Evolutionary conservation across 2,329 filamentous ascomycete genomes (phyloP).

Genomic region (Diplodia scrobiculata): DNA sequence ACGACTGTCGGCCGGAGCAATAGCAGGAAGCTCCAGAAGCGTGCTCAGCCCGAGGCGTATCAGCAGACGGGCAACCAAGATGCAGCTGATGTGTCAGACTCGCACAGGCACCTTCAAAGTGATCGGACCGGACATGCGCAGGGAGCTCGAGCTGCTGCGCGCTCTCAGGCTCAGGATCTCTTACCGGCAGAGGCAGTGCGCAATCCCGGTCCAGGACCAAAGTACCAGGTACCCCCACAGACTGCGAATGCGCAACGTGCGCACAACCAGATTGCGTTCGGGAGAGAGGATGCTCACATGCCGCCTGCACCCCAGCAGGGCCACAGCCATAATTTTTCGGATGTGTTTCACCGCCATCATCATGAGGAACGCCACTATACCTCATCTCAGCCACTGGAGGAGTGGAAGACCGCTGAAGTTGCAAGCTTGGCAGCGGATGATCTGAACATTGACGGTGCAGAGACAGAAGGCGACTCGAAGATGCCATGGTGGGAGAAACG

Average conservation of each 20-base stretch:
- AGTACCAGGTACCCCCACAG: constrained; percentile 43
- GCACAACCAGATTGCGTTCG: constrained; percentile 49
- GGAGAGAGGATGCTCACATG: constrained; percentile 33
- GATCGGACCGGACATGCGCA: constrained; percentile 43
- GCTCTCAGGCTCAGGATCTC: constrained; percentile 44
- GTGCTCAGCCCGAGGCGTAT: constrained; percentile 30
- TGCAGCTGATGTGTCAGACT: constrained; percentile 32
- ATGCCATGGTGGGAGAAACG: constrained; percentile 75
- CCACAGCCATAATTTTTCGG: constrained; percentile 33
- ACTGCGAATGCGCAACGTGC: constrained; percentile 42
- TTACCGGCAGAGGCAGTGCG: constrained; percentile 37
- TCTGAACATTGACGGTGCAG: constrained; percentile 44
- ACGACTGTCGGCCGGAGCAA: constrained; percentile 41
- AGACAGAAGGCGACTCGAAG: constrained; percentile 35
- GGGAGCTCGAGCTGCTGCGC: constrained; percentile 40
- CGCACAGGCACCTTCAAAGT: constrained; percentile 45
- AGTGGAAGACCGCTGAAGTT: constrained; percentile 50
- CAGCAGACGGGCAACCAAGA: constrained; percentile 13
- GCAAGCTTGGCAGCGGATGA: constrained; percentile 49
- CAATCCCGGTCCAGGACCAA: constrained; percentile 35
- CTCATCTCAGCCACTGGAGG: constrained; percentile 59
- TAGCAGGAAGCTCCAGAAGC: constrained; percentile 40
- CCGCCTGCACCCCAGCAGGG: constrained; percentile 34
- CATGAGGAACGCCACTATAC: constrained; percentile 57
- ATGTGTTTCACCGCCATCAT: constrained; percentile 44